Base-by-base conservation (phyloP, 106 monocot species). In the Apostasia ramifera region DNA sequence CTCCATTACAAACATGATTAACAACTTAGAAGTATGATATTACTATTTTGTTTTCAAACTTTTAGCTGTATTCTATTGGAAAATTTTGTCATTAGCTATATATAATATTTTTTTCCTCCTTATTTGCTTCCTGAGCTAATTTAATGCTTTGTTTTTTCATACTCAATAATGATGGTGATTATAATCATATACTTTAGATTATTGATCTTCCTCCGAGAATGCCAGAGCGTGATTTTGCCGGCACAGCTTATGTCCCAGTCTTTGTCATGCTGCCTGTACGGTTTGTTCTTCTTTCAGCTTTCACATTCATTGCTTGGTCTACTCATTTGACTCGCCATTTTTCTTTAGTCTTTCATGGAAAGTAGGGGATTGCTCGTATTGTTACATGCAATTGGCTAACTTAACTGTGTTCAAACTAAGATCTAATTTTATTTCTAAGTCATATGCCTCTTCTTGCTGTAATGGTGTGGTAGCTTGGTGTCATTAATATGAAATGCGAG, bases 201-300 rank as follows among this genome's bases (percentile, higher is more conserved):
- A 79, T 74, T 43, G 80, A 66, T 55, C 64, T 80, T 47, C 58
- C 73, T 56, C 74, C 63, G 26, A 80, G 62, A 54, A 70, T 82
- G 53, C 86, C 59, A 40, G 91, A 95, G 57, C 95, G 86, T n/a
- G 88, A 92, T 70, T 95, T 89, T 74, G 80, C 92, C 2, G 95
- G 95, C 61, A 89, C 88, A 1, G 72, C 95, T 57, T 95, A 80
- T 66, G 85, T 95, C 57, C 91, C 91, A 15, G 84, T 95, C 45
- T 89, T 86, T 63, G 95, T 95, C 43, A 95, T 95, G 95, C 76
- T 95, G 14, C 95, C 95, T 14, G 95, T 95, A 63, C 71, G 82
- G 26, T 44, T 47, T 47, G 48, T 66, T 72, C 0, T 40, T 66
- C 37, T 45, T 44, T 40, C 3, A 45, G 39, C 48, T 26, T 47